Conservation (phyloP, 257 asterid species). For the Lantana camara region DNA sequence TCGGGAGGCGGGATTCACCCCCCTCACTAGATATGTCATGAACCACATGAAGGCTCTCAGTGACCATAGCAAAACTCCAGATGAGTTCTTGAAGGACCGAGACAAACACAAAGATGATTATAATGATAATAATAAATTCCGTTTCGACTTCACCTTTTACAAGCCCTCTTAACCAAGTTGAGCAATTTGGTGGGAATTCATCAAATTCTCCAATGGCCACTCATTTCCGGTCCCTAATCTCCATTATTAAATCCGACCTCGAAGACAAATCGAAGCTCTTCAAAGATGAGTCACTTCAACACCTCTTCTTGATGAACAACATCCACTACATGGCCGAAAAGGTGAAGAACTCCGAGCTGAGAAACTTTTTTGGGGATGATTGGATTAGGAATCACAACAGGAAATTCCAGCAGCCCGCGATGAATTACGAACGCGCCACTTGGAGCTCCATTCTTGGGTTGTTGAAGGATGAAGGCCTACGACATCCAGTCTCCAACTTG, state of each 20-base stretch:
- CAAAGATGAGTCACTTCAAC: too few relatives aligned
- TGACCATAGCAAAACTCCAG: conserved; percentile 67
- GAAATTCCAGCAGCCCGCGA: conserved; percentile 84
- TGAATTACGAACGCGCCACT: conserved; percentile 83
- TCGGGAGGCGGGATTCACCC: conserved; percentile 88
- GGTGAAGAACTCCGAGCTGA: too few relatives aligned
- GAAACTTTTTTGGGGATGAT: conserved; percentile 61
- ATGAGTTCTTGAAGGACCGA: conserved; percentile 62
- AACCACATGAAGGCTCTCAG: conserved; percentile 65
- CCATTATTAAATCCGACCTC: too few relatives aligned
- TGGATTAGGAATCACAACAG: conserved; percentile 82
- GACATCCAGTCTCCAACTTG: too few relatives aligned
- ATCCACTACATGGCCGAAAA: too few relatives aligned
- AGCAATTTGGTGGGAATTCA: too few relatives aligned
- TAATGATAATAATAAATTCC: neutral
- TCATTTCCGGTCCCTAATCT: too few relatives aligned
- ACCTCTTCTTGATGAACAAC: too few relatives aligned
- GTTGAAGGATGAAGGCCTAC: conserved; percentile 68
- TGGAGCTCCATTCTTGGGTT: conserved; percentile 88
- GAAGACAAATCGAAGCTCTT: too few relatives aligned
- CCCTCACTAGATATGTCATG: too few relatives aligned
- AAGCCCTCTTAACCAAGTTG: conserved; percentile 57
- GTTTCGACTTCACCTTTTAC: conserved; percentile 44
- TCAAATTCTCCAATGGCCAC: too few relatives aligned
- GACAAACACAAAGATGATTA: conserved; percentile 37